Evolutionary conservation across 305 asterid genomes (phyloP), one percentile per base, ranked within the genome.

Genomic region (Fraxinus ornus): DNA sequence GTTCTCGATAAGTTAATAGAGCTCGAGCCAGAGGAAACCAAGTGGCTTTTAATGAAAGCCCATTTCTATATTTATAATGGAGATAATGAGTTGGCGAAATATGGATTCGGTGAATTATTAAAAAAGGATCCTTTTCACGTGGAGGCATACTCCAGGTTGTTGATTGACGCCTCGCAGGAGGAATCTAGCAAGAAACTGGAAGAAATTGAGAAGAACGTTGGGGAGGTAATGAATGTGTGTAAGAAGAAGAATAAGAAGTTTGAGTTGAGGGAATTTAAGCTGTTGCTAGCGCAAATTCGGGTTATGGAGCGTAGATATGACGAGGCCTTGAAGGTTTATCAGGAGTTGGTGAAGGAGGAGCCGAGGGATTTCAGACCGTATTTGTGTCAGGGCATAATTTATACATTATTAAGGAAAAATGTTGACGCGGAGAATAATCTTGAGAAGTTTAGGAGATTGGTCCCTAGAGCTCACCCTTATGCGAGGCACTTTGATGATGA

Each of bases 341-440:
- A 87, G 76, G 95, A 91, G 39, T 83, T 95, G 79, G 94, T 93
- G 41, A 91, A 88, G 87, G 97, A 95, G 83, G 99, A 95, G 84
- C 99, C 98, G 0, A 90, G 94, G 83, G 99, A 95, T 84, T 95
- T 94, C 30, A 89, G 98, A 89, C 99, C 98, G 0, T 95, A 94
- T 68, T 76, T 95, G 66, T 95, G 98, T 79, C 97, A 92, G 86
- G 98, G 97, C 24, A 94, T 92, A 60, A 91, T 94, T 64, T 94
- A 92, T 66, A 94, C 97, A 8, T 73, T 94, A 89, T 84, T 94
- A 91, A 89, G 89, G 91, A 94, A 91, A 80, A 89, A 83, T 47
- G 77, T 60, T 0, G 95, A 92, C 87, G 98, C 98, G 3, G 97
- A 94, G 83, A 90, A 91, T 88, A 88, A 81, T 85, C 92, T 95